A percentile compares a stretch with the other conserved stretches of the same genome.
Evolutionary conservation across 805 yeast genomes (phyloP).

Genomic region (Komagataella pseudopastoris): DNA sequence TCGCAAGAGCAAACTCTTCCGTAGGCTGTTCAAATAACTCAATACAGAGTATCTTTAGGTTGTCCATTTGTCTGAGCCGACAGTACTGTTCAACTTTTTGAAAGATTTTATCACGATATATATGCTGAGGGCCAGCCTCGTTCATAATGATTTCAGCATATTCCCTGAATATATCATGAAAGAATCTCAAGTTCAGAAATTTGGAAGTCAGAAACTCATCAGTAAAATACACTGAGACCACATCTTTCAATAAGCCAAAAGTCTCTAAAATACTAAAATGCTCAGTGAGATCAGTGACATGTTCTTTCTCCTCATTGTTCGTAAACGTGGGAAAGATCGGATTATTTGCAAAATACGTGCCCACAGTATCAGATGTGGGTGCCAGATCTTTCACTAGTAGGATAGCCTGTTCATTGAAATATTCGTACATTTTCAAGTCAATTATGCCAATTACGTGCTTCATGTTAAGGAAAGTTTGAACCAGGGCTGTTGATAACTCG

Average conservation of each 20-base stretch:
- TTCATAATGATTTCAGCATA: not conserved
- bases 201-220: not conserved
- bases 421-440: not conserved
- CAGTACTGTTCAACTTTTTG: constrained; percentile 1
- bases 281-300: not conserved
- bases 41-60: not conserved
- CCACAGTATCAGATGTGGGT: not conserved
- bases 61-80: not conserved
- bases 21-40: not conserved
- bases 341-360: not conserved
- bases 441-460: not conserved
- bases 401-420: not conserved
- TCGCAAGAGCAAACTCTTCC: not conserved
- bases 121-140: not conserved
- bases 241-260: not conserved
- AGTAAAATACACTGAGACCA: not conserved
- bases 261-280: not conserved
- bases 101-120: constrained; percentile 1
- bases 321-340: not conserved
- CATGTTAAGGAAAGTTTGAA: not conserved
- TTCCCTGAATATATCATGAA: not conserved
- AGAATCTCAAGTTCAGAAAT: not conserved
- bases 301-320: not conserved
- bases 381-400: not conserved
- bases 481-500: not conserved